A percentile compares a stretch with the other conserved stretches of the same genome.
Evolutionary conservation across 2,329 filamentous ascomycete genomes (phyloP).

Genomic region (Cordyceps tenuipes): DNA sequence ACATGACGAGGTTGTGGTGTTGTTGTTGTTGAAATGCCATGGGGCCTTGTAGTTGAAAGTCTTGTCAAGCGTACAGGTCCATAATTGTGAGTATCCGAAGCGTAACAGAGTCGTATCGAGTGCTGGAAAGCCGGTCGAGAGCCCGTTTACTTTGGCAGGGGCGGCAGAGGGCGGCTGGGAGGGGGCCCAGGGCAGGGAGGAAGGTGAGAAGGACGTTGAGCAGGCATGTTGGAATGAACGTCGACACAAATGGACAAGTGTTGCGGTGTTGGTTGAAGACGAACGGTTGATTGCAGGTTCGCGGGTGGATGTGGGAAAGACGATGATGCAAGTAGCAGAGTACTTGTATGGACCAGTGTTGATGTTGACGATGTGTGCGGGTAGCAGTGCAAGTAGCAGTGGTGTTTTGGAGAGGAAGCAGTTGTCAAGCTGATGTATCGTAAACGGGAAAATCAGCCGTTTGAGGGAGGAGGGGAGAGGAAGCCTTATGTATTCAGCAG

Average conservation of each 20-base stretch:
- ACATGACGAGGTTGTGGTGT: neutral
- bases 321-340: slow-evolving; percentile 5
- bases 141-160: slow-evolving; percentile 49
- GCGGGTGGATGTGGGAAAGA: neutral
- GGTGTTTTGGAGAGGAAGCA: neutral
- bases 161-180: slow-evolving; percentile 55
- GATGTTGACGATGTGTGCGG: neutral
- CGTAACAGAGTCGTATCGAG: neutral
- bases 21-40: slow-evolving; percentile 1
- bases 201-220: slow-evolving; percentile 56
- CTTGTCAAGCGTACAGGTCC: neutral
- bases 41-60: neutral
- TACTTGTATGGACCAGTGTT: neutral
- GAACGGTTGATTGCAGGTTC: slow-evolving; percentile 2
- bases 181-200: slow-evolving; percentile 60
- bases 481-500: slow-evolving; percentile 11
- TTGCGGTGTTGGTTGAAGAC: slow-evolving; percentile 14
- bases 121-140: neutral
- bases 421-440: neutral
- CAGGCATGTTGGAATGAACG: slow-evolving; percentile 36
- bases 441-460: neutral
- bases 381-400: neutral
- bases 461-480: slow-evolving; percentile 1
- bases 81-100: slow-evolving; percentile 1
- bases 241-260: slow-evolving; percentile 13